Base-by-base conservation (phyloP, 2,329 filamentous ascomycete species). In the Dothistroma pini region DNA sequence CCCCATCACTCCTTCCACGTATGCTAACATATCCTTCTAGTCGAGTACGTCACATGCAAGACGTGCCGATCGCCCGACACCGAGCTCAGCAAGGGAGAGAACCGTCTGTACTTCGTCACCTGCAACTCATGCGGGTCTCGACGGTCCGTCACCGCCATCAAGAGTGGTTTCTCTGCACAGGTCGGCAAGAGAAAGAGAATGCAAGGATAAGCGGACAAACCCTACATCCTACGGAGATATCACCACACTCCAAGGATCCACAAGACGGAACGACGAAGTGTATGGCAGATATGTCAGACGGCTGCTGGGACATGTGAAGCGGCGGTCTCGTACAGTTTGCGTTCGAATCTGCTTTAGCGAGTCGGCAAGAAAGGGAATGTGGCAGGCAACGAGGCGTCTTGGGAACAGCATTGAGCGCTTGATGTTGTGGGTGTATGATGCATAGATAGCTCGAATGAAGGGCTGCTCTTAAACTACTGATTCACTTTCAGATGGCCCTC, bases 161-260 rank as follows among this genome's bases (percentile, higher is more conserved):
- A 99, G 88, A 96, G 92, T 64, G 95, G 95, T 92, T 99, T 99
- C 92, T 96, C 93, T 74, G 95, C 95, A 78, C 95, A 97, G 81
- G 90, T 99, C 78, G 95, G 95, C 78, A 97, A 97, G 89, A 89
- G 95, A 85, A 95, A 88, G 84, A 96, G 96, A 86, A 89, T 92
- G 82, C 69, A 70, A 63, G 66, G 64, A 57, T 71, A 70, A 59
- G 84, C 60, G 53, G 29, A 9, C 22, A 51, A 11, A 4, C 12
- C 4, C 48, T 4, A 5, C 22, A 9, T 6, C 12, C 12, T 29
- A 9, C 7, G 48, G 21, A 51, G 29, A n/a, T 4, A 0, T 16
- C 22, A 51, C 48, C 8, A n/a, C 5, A 9, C 29, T 4, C 5
- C 41, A 9, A 19, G 5, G 7, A 14, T 44, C 41, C 5, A 10